Percentiles rank a stretch among this genome's conserved stretches.
Evolutionary conservation across 371 early-diverging fungal genomes (phyloP).

Genomic region (Mucor irregularis): DNA sequence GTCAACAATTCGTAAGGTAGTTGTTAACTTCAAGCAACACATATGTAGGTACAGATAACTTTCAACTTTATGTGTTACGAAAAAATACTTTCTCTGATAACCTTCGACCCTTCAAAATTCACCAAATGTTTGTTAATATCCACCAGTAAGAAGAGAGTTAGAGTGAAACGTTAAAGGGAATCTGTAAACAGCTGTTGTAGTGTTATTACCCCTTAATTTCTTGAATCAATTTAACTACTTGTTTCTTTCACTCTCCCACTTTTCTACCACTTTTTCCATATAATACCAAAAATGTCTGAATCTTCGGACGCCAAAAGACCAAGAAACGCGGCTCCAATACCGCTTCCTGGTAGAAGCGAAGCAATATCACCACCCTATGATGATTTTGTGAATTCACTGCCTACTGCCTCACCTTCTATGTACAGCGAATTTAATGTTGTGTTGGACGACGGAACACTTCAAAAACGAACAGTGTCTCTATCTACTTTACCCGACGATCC

Average conservation of each 20-base stretch:
- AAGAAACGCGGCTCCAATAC: conserved; percentile 24
- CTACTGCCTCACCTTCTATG: conserved; percentile 21
- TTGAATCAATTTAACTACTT: no score
- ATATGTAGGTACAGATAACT: no score
- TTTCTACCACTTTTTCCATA: background rate
- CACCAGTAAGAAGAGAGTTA: no score
- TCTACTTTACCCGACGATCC: conserved; percentile 28
- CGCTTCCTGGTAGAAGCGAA: conserved; percentile 4
- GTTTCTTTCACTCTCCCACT: conserved; percentile 5
- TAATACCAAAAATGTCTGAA: conserved; percentile 11
- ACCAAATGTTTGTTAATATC: no score
- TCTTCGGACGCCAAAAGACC: conserved; percentile 14
- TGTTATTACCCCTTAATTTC: no score
- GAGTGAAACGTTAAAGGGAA: no score
- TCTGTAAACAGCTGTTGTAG: no score
- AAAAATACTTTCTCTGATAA: no score
- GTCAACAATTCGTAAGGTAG: no score
- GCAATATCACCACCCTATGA: conserved; percentile 2
- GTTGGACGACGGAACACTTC: conserved; percentile 35
- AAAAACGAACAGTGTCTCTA: conserved; percentile 31
- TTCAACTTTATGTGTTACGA: no score
- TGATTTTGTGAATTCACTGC: conserved; percentile 7
- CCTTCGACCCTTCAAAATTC: no score
- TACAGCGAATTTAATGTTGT: conserved; percentile 31
- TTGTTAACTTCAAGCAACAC: no score